Evolutionary conservation across 2,329 filamentous ascomycete genomes (phyloP), one percentile per base, ranked within the genome.

Genomic region (Alternaria arborescens): DNA sequence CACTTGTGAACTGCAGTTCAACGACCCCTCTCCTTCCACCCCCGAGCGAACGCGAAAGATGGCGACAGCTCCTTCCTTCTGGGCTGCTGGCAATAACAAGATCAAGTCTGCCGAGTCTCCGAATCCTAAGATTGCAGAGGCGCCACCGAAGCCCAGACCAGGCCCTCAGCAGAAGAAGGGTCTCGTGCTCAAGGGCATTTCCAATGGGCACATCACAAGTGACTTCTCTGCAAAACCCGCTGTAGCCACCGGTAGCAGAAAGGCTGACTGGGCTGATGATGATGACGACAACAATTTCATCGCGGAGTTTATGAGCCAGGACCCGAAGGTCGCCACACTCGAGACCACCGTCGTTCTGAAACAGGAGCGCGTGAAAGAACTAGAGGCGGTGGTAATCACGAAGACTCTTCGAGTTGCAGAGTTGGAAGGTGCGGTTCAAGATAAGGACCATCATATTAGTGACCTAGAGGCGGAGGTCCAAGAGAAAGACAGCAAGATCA

Each of bases 231-330:
- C 8, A 11, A 43, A 38, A 24, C 20, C 2, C 7, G 16, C 18
- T 7, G 10, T 20, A 18, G 12, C 34, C 3, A 5, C 46, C 5
- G 20, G 5, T 5, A 38, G 30, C 6, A 66, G 61, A 43, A 67
- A 62, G 55, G 44, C 52, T 18, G 30, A 60, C 28, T 70, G 67
- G 69, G 64, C 63, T 5, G 68, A 70, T 18, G 65, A 62, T 34
- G 69, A 70, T n/a, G 64, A 68, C 0, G 71, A 71, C 18, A 62
- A 66, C 4, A 59, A 60, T 1, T 65, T 68, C 40, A 10, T 54
- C 50, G 40, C 61, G 5, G 57, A 64, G 18, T 59, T 48, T 36
- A 16, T 34, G 11, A 32, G 32, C 14, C n/a, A 55, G 0, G 30
- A 47, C 8, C 36, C 56, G 1, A 38, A 14, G n/a, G 34, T 52